phyloP scores from a whole-genome alignment of 208 protist species.

The Plasmodiophora brassicae region DNA sequence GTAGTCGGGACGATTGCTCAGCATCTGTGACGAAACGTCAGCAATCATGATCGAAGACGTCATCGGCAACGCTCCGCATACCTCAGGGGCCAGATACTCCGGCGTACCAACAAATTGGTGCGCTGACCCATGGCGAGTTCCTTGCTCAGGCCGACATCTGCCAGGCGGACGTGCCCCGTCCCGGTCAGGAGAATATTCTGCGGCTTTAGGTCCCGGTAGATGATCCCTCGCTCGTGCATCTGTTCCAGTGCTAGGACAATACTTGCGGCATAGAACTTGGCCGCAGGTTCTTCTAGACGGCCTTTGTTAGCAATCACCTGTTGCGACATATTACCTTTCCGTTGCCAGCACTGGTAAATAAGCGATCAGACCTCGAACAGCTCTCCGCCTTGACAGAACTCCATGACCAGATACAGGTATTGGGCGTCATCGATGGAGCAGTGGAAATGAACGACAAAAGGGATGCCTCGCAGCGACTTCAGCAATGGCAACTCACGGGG shows the following conservation, averaged over 20 bases:
- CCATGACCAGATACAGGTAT: conserved; percentile 43
- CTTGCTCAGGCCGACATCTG: conserved; percentile 19
- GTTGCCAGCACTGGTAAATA: neutral
- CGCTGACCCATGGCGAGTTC: too few relatives aligned
- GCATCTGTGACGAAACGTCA: too few relatives aligned
- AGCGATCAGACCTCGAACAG: conserved; percentile 2
- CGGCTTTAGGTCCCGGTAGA: conserved; percentile 25
- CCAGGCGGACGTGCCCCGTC: conserved; percentile 33
- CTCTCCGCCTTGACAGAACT: conserved; percentile 38
- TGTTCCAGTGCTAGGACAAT: neutral
- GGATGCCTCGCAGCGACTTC: too few relatives aligned
- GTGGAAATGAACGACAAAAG: neutral
- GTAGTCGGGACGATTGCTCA: too few relatives aligned
- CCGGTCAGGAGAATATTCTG: neutral
- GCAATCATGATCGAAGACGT: too few relatives aligned
- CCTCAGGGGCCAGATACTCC: conserved; percentile 37
- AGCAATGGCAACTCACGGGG: too few relatives aligned
- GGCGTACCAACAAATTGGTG: too few relatives aligned
- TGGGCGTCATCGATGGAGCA: neutral
- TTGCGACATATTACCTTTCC: too few relatives aligned
- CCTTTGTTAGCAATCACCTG: too few relatives aligned
- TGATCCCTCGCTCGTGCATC: neutral
- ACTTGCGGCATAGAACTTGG: conserved; percentile 26
- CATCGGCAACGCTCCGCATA: too few relatives aligned
- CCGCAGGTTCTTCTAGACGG: too few relatives aligned